Evolutionary conservation across 2,329 filamentous ascomycete genomes (phyloP).

Genomic region (Aurifilum marmelostoma): DNA sequence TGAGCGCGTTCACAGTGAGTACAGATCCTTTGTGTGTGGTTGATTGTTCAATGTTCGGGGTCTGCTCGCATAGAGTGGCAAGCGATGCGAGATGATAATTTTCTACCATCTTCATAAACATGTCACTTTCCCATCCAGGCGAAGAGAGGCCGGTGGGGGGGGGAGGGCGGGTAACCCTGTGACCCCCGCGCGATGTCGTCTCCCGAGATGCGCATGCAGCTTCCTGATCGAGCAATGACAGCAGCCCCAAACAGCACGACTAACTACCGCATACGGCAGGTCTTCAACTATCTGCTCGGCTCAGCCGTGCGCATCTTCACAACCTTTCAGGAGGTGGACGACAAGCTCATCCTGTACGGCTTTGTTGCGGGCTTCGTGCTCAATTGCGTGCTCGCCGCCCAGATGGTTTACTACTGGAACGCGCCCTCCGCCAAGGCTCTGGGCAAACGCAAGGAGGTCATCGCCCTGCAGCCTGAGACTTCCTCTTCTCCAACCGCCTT

Average conservation of each 20-base stretch:
- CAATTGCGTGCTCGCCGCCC: slow-evolving; percentile 81
- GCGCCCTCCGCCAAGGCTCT: slow-evolving; percentile 44
- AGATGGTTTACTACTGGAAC: slow-evolving; percentile 99
- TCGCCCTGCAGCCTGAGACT: slow-evolving; percentile 32
- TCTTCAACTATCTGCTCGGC: slow-evolving; percentile 96
- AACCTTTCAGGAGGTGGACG: slow-evolving; percentile 94
- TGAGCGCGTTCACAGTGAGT: slow-evolving; percentile 93
- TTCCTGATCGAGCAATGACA: slow-evolving; percentile 2
- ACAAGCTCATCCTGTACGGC: slow-evolving; percentile 93
- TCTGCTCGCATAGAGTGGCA: neutral
- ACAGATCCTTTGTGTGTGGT: neutral
- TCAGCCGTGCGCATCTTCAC: slow-evolving; percentile 96
- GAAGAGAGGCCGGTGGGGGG: neutral
- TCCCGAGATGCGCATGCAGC: slow-evolving; percentile 15
- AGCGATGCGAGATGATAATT: neutral
- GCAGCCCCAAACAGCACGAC: slow-evolving; percentile 7
- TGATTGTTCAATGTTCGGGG: neutral
- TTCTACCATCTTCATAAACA: slow-evolving; percentile 4
- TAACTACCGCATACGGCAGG: slow-evolving; percentile 55
- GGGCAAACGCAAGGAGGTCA: slow-evolving; percentile 45
- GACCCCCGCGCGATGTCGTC: neutral
- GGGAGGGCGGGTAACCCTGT: neutral
- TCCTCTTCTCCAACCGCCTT: slow-evolving; percentile 35
- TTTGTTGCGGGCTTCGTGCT: slow-evolving; percentile 91
- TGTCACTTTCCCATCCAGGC: slow-evolving; percentile 16